Percentiles rank a stretch among this genome's conserved stretches.
Evolutionary conservation across 352 stramenopile genomes (phyloP).

Genomic region (Globisporangium spinosum): DNA sequence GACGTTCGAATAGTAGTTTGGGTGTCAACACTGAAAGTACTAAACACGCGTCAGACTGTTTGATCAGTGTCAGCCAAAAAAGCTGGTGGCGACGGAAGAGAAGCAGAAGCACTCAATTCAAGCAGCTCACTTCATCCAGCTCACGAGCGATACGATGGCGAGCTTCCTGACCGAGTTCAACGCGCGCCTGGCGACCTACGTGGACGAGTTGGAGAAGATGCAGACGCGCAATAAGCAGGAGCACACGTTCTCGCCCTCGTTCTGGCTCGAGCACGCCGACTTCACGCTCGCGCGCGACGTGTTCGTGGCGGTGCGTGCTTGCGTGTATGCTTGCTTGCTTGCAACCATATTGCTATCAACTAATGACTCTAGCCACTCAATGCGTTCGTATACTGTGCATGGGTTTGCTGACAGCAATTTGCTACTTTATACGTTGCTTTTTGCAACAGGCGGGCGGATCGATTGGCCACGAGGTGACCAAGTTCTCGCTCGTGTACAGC

Average conservation of each 20-base stretch:
- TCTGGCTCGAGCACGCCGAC: constrained; percentile 75
- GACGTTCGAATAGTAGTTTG: background rate
- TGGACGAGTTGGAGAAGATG: constrained; percentile 59
- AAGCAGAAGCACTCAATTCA: background rate
- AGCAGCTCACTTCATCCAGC: background rate
- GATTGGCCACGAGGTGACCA: constrained; percentile 82
- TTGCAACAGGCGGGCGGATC: constrained; percentile 46
- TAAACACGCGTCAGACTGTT: background rate
- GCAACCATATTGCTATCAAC: background rate
- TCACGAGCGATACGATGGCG: constrained; percentile 29
- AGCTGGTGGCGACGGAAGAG: constrained; percentile 13
- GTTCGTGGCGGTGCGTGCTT: constrained; percentile 57
- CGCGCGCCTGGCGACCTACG: constrained; percentile 41
- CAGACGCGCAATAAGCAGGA: constrained; percentile 51
- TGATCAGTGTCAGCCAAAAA: background rate
- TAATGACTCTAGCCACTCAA: background rate
- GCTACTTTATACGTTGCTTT: background rate
- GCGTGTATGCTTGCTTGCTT: constrained; percentile 23
- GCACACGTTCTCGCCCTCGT: constrained; percentile 60
- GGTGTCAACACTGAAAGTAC: background rate
- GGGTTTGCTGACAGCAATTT: background rate
- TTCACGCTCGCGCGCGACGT: constrained; percentile 80
- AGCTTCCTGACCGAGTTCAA: constrained; percentile 58
- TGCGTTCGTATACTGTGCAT: background rate
- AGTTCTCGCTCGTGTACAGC: constrained; percentile 81